Conservation (phyloP, 2,329 filamentous ascomycete genomes). For the Alternaria dauci region DNA sequence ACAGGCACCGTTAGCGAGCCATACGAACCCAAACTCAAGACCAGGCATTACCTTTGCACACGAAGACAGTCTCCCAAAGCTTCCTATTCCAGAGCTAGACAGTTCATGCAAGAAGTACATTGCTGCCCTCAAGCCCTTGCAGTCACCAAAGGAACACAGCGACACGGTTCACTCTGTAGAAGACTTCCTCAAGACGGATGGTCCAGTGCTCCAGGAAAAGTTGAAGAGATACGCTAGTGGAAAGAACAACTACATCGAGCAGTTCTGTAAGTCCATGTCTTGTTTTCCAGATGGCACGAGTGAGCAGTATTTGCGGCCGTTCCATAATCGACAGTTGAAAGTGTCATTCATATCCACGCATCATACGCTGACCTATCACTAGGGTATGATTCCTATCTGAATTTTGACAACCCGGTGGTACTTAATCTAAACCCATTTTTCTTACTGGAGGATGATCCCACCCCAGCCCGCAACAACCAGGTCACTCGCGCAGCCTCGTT, state of each 20-base stretch:
- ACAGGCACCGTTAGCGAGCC: constrained; percentile 56
- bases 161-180: constrained; percentile 82
- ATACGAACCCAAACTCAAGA: constrained; percentile 63
- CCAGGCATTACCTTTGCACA: constrained; percentile 86
- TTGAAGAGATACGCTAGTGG: constrained; percentile 88
- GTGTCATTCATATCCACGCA: constrained; percentile 13
- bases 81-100: constrained; percentile 91
- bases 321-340: constrained; percentile 14
- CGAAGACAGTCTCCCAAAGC: constrained; percentile 87
- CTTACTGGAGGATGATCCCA: constrained; percentile 95
- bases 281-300: neutral
- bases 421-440: constrained; percentile 98
- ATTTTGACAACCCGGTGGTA: constrained; percentile 97
- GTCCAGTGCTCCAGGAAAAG: constrained; percentile 84
- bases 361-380: constrained; percentile 31
- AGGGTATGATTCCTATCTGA: constrained; percentile 99
- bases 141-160: constrained; percentile 79
- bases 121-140: constrained; percentile 79
- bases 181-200: constrained; percentile 83
- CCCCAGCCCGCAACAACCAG: constrained; percentile 94
- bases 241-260: constrained; percentile 96
- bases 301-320: neutral
- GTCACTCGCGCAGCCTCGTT: constrained; percentile 93
- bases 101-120: constrained; percentile 81
- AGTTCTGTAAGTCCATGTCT: constrained; percentile 79